Evolutionary conservation across 345 rosid genomes (phyloP), one percentile per base, ranked within the genome.

Genomic region (Iberis pinnata): DNA sequence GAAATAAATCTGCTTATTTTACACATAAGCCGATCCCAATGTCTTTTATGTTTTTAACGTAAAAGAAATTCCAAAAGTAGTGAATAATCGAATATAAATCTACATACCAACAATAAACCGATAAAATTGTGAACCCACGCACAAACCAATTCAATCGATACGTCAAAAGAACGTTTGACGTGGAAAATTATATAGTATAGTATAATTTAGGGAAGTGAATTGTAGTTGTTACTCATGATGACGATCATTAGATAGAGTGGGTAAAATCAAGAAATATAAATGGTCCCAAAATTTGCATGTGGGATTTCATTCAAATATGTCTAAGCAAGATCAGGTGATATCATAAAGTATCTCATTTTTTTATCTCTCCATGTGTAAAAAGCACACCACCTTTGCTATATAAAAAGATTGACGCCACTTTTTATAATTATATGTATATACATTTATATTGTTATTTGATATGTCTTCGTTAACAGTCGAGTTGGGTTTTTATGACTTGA

Each of bases 251-350:
- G 55, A 51, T 53, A 40, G 49, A 35, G 52, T 60, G 71, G 61
- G 40, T 60, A 46, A 48, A 53, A 60, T 18, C n/a, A 46, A 32
- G 25, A 32, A 53, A 45, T 39, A 46, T 1, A 67, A 42, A 60
- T 53, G 71, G 66, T 60, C 71, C 66, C 61, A 53, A 60, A 60
- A 17, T 22, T 46, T 40, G 67, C 71, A 67, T 54, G 71, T 60
- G 67, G 15, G 40, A 58, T 47, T 67, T 67, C 40, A 47, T 53
- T 53, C 62, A 66, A 54, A 53, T 46, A 54, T 60, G 62, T 54
- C 52, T 60, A 60, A 54, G 66, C 65, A 67, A 11, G 19, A 45
- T 52, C 55, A 22, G 54, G 31, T 60, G 65, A 46, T 24, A 25
- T 60, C 65, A 59, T 45, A 67, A 67, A 60, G 39, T 41, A 52